Percentiles rank a stretch among this genome's conserved stretches.
These are phyloP conservation scores for Cystobasidiaceae sp. DNA, from an alignment of 1,284 basidiomycete species.

Conservation along the genomic window DNA sequence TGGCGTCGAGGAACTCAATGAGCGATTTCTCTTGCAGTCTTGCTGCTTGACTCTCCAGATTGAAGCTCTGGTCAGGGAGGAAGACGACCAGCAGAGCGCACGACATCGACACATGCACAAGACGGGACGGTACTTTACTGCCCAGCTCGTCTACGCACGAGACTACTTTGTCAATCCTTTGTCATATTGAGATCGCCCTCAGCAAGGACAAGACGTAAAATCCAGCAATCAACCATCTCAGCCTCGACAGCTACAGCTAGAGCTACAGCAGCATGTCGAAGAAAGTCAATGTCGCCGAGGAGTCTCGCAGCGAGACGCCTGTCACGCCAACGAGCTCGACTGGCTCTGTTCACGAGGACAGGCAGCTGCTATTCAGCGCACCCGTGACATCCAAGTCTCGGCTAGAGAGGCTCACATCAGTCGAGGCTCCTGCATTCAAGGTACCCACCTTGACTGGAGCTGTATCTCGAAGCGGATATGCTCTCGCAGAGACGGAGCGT, in stretches of 20 bases:
- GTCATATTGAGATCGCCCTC: background rate
- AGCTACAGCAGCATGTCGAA: too few species aligned
- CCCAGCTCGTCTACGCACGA: conserved; percentile 7
- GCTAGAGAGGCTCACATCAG: background rate
- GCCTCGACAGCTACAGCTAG: too few species aligned
- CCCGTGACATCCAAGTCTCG: background rate
- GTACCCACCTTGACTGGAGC: too few species aligned
- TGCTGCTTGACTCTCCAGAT: too few species aligned
- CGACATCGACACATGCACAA: conserved; percentile 14
- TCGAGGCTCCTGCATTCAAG: background rate
- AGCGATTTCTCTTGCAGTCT: too few species aligned
- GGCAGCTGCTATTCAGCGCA: background rate
- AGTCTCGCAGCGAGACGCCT: background rate
- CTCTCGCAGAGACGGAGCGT: too few species aligned
- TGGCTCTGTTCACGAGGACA: conserved; percentile 14
- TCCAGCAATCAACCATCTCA: background rate
- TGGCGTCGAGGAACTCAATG: too few species aligned
- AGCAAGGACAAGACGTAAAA: background rate
- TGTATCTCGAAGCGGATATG: too few species aligned
- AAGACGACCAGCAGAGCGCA: background rate
- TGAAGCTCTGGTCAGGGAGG: background rate
- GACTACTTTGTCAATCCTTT: conserved; percentile 18
- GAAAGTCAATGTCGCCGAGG: background rate
- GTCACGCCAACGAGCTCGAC: background rate
- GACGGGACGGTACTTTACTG: conserved; percentile 8